Evolutionary conservation across 352 stramenopile species (phyloP), one percentile per base, ranked within the genome.

Genomic region (Hyaloperonospora brassicae): DNA sequence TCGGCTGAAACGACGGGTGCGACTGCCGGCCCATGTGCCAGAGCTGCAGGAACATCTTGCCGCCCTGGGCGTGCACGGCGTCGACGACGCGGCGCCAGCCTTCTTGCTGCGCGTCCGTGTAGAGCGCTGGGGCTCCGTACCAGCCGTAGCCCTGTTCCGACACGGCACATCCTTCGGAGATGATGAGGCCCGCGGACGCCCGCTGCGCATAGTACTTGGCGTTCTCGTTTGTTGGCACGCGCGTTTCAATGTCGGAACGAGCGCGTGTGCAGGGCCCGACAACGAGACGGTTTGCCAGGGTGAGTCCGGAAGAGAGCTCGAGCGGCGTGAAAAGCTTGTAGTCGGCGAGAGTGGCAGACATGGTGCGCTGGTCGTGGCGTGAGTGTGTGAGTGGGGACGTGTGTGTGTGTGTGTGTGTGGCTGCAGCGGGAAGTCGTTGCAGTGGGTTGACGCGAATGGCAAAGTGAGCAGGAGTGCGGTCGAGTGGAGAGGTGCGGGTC

Each of bases 31-130:
- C 87, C 12, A 75, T 77, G 57, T 96, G 86, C 84, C 84, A 95
- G 21, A 96, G 68, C 70, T 96, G 86, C 46, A 79, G 46, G 50
- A 82, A 89, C 42, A 95, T 94, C 21, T 74, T 75, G 53, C 73
- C 80, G 34, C 68, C 76, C 51, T 89, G 87, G 30, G 50, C 66
- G 52, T 96, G 87, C 31, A 96, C 86, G 12, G 66, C 57, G 39
- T 83, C 52, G 2, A 67, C 75, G 2, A 87, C 59, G 21, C 60
- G 59, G 39, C 84, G 84, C 79, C 79, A 89, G 5, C 40, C 66
- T 36, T 72, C 45, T 48, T 73, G 39, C 52, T 89, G 79, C 21
- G 73, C 50, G 6, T 57, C 22, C 5, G 57, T 73, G 43, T 65
- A 85, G 10, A 88, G 40, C 1, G 73, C 76, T 2, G 78, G 52